Conservation (phyloP, 192 early-diverging fungal genomes). For the Backusella tuberculispora region DNA sequence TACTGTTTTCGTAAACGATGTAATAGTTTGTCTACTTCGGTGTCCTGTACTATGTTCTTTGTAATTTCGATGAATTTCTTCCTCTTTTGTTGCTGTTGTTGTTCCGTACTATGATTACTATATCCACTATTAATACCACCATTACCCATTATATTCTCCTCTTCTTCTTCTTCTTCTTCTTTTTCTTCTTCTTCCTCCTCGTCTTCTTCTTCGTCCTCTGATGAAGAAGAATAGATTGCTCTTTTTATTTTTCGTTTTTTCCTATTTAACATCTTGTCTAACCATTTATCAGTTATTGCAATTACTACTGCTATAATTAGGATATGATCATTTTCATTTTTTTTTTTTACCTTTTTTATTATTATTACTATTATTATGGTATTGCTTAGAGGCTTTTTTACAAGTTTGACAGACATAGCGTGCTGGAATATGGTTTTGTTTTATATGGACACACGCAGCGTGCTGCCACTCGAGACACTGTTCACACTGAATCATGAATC, state of each 20-base stretch:
- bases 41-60: conserved; percentile 7
- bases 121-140: no score
- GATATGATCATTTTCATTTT: background rate
- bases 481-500: conserved; percentile 97
- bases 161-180: background rate
- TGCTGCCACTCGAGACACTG: conserved; percentile 96
- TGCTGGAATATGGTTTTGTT: conserved; percentile 78
- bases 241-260: conserved; percentile 12
- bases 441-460: conserved; percentile 78
- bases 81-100: background rate
- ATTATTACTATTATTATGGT: background rate
- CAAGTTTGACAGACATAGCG: conserved; percentile 87
- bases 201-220: background rate
- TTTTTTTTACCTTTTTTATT: conserved; percentile 9
- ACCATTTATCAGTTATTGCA: background rate
- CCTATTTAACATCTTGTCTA: background rate
- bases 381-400: conserved; percentile 15
- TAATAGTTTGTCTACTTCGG: conserved; percentile 10
- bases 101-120: no score
- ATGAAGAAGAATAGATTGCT: background rate
- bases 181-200: background rate
- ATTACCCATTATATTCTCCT: background rate
- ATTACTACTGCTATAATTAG: background rate
- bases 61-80: background rate
- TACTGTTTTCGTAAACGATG: conserved; percentile 16